phyloP scores from a whole-genome alignment of 129 eudicot genomes.

The Flaveria linearis region DNA sequence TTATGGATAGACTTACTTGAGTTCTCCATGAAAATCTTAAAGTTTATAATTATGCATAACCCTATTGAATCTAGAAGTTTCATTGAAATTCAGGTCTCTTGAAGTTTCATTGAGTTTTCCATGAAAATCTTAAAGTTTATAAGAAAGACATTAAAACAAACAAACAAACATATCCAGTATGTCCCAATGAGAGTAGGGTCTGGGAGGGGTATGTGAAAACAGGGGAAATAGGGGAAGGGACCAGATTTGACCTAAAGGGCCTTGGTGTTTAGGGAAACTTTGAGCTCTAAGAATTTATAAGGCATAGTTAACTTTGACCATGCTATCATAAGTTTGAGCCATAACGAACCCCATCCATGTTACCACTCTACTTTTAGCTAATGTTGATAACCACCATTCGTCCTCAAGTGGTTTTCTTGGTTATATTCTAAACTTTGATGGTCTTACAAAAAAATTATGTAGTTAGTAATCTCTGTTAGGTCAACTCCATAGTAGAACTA shows the following conservation, averaged over 20 bases:
- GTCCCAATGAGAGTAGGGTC: too few species aligned
- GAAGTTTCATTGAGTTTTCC: not conserved
- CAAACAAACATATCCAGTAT: too few species aligned
- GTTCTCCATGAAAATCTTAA: constrained; percentile 1
- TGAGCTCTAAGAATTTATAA: constrained; percentile 1
- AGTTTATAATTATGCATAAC: not conserved
- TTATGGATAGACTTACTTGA: not conserved
- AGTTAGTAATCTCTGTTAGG: not conserved
- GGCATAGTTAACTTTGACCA: not conserved
- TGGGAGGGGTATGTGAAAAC: too few species aligned
- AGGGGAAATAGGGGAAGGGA: too few species aligned
- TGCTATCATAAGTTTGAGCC: not conserved
- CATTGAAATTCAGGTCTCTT: not conserved
- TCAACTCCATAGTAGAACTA: not conserved
- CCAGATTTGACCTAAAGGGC: not conserved
- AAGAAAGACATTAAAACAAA: not conserved
- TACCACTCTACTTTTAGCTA: not conserved
- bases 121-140: not conserved
- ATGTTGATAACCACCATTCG: not conserved
- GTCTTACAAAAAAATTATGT: not conserved
- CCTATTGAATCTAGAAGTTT: not conserved
- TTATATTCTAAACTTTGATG: not conserved
- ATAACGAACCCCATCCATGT: not conserved
- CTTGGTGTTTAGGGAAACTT: constrained; percentile 5
- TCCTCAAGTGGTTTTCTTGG: not conserved